These are phyloP conservation scores for Leccinum boreale DNA, from an alignment of 768 basidiomycete genomes.

Conservation along the genomic window DNA sequence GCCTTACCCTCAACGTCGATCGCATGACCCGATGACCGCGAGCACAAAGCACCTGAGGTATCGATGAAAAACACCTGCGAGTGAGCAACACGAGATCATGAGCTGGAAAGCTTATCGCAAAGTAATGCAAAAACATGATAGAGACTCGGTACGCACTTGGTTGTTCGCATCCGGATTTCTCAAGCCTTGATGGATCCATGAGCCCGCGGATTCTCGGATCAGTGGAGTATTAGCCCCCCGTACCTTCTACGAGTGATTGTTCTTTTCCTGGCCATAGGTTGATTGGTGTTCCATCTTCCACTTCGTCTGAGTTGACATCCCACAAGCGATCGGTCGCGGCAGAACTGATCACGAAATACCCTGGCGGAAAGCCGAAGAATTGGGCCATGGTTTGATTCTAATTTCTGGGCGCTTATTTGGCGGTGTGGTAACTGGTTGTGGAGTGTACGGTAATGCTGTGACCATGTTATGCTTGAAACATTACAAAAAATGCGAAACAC, in stretches of 20 bases:
- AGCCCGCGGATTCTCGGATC: constrained; percentile 3
- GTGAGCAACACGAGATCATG: background rate
- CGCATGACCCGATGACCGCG: constrained; percentile 76
- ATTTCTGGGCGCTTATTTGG: background rate
- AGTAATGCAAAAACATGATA: background rate
- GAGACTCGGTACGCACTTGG: constrained; percentile 44
- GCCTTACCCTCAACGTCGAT: constrained; percentile 70
- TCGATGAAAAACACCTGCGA: constrained; percentile 92
- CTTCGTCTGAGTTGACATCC: constrained; percentile 33
- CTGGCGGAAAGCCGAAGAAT: constrained; percentile 34
- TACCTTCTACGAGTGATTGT: constrained; percentile 75
- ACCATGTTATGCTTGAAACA: background rate
- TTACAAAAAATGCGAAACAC: too few relatives aligned
- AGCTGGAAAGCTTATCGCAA: background rate
- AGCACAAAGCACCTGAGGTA: constrained; percentile 70
- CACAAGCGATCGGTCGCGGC: constrained; percentile 34
- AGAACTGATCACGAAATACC: constrained; percentile 40
- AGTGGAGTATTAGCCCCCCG: constrained; percentile 13
- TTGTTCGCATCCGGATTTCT: constrained; percentile 69
- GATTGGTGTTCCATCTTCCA: constrained; percentile 42
- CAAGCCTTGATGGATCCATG: constrained; percentile 44
- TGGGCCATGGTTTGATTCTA: constrained; percentile 16
- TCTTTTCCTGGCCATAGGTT: constrained; percentile 74
- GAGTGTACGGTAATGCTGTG: background rate
- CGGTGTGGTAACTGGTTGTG: background rate